Evolutionary conservation across 495 filamentous ascomycete species (phyloP), one percentile per base, ranked within the genome.

Genomic region (Corynascus novoguineensis): DNA sequence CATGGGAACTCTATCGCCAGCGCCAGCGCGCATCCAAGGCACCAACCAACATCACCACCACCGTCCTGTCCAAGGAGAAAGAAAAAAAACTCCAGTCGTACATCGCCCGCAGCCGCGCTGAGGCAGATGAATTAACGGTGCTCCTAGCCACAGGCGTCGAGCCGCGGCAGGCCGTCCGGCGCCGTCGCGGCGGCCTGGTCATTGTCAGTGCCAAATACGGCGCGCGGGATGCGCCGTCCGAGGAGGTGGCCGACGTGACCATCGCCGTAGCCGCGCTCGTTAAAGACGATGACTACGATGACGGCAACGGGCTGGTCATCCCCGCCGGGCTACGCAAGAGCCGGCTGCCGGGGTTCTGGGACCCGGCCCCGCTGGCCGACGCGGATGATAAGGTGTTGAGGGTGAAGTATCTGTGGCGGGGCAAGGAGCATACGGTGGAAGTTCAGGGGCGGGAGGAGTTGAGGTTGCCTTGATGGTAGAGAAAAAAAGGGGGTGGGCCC

Each of bases 301-400:
- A 25, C 15, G 48, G 22, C 8, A 63, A 65, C 41, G 58, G 32
- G 6, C 27, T 70, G 53, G 41, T 47, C 3, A 67, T 68, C 27
- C 63, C 65, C 0, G 34, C 7, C 44, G 65, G 65, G 12, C 38
- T 63, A 24, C 37, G 50, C 17, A 65, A 77, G 79, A 76, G 75
- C 54, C 68, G 79, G 60, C 69, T 83, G 15, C 61, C 80, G 6
- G 81, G 81, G 3, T 83, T 83, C 64, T 71, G 83, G 63, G 81
- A 84, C 52, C 81, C 81, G 9, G 78, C 77, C 11, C 81, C 82
- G 11, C n/a, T n/a, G n/a, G n/a, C n/a, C n/a, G n/a, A n/a, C n/a
- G 65, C 77, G 25, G 63, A 71, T 37, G 70, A 68, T 24, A 83
- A 83, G 68, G 72, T 68, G 34, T 60, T 84, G 62, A 75, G 70